Evolutionary conservation across 1,139 yeast species (phyloP).

Genomic region (Candida glucosophila): DNA sequence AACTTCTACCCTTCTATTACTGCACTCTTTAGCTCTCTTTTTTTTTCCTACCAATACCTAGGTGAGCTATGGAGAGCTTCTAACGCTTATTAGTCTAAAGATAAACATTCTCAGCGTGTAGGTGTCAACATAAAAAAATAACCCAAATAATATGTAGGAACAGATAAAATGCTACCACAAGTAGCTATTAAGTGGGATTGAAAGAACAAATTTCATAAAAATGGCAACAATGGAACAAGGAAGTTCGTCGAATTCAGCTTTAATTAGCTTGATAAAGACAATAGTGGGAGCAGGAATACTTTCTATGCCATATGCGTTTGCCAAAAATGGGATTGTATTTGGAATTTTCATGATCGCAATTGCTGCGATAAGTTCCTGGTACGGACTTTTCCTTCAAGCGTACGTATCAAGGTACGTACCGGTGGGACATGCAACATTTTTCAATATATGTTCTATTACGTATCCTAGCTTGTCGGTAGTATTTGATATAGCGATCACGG

Average conservation of each 20-base stretch:
- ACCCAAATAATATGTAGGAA: no score
- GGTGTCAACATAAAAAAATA: no score
- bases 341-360: slow-evolving; percentile 59
- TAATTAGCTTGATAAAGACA: slow-evolving; percentile 58
- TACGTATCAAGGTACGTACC: slow-evolving; percentile 63
- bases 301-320: slow-evolving; percentile 86
- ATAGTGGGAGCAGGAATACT: slow-evolving; percentile 87
- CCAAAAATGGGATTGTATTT: slow-evolving; percentile 70
- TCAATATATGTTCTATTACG: slow-evolving; percentile 72
- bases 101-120: no score
- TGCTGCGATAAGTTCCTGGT: slow-evolving; percentile 74
- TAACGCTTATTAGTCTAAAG: no score
- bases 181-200: no score
- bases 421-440: slow-evolving; percentile 74
- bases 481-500: slow-evolving; percentile 80
- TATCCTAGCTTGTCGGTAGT: slow-evolving; percentile 77
- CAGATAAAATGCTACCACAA: no score
- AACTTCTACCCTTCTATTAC: no score
- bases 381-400: slow-evolving; percentile 76
- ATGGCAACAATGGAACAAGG: no score
- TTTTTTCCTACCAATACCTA: no score
- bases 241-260: slow-evolving; percentile 38
- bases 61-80: no score
- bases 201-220: no score
- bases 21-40: no score